Evolutionary conservation across 139 green algal genomes (phyloP), one percentile per base, ranked within the genome.

Genomic region (Coelastrella sp.): DNA sequence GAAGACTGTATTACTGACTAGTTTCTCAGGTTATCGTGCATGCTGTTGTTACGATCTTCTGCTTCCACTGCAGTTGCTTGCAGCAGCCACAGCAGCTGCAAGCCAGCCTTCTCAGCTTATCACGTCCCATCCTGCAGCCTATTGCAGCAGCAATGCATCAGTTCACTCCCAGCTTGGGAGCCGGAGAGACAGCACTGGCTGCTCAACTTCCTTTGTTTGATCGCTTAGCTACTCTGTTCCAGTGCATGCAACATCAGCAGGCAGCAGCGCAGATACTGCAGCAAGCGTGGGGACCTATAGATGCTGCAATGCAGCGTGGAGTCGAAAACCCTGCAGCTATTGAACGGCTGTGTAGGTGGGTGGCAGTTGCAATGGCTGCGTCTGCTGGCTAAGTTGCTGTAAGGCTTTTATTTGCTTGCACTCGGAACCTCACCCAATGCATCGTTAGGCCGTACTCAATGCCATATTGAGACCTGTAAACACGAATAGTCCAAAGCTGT

Each of bases 211-310:
- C 92, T 19, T 80, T 95, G 35, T 69, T 94, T 48, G 93, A 96
- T 64, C 83, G 93, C 9, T 62, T 96, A 4, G 89, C 92, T 32
- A 91, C 88, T 60, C 84, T 96, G 59, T 93, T 96, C 71, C 69
- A 75, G 68, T 60, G 68, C 76, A 84, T 88, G 23, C 17, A 40
- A 37, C 66, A 81, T n/a, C 53, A 68, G n/a, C 53, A 74, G 7
- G 60, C 62, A 13, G 60, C 78, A 4, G 78, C 78, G 2, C 32
- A 35, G 25, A 53, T 84, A 3, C 11, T 84, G 60, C 60, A 45
- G 78, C 60, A 75, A 40, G 78, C 78, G 23, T 96, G 91, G 93
- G 88, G 89, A 4, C 85, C 91, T 85, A 63, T 96, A 21, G 87
- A 92, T 60, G 73, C 37, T 9, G 40, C 84, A 38, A 69, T 90